Conservation (phyloP, 2,329 filamentous ascomycete species). For the Talaromyces marneffei region DNA sequence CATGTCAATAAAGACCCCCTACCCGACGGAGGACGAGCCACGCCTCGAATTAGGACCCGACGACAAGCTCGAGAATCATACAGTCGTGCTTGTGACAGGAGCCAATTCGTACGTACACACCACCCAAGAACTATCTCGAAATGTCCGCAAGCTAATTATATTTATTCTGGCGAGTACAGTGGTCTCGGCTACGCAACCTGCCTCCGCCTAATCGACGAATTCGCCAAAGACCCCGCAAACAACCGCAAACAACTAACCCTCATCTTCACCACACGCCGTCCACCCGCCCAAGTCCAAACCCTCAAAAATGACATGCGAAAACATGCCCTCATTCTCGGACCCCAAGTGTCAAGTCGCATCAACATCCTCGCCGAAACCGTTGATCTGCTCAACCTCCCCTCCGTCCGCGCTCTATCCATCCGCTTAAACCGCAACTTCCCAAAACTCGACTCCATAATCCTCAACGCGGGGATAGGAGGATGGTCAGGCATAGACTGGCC, state of each 20-base stretch:
- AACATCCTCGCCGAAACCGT: slow-evolving; percentile 52
- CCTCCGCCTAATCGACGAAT: slow-evolving; percentile 82
- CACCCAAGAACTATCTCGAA: neutral
- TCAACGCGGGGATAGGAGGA: slow-evolving; percentile 84
- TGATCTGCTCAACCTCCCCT: slow-evolving; percentile 53
- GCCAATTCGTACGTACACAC: slow-evolving; percentile 65
- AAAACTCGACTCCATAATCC: slow-evolving; percentile 70
- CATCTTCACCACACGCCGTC: slow-evolving; percentile 79
- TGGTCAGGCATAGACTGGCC: slow-evolving; percentile 75
- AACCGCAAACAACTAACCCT: slow-evolving; percentile 63
- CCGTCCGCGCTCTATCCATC: slow-evolving; percentile 50
- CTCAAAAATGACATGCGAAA: slow-evolving; percentile 17
- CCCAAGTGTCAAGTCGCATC: slow-evolving; percentile 39
- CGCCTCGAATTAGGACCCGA: slow-evolving; percentile 6
- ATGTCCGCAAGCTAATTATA: slow-evolving; percentile 8
- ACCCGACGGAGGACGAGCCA: neutral
- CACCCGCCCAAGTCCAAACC: slow-evolving; percentile 55
- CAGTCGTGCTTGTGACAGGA: slow-evolving; percentile 66
- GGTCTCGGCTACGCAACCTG: slow-evolving; percentile 81
- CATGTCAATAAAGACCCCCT: neutral
- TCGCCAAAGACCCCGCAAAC: slow-evolving; percentile 63
- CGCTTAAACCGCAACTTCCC: slow-evolving; percentile 51
- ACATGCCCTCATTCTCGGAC: slow-evolving; percentile 50
- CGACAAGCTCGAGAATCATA: slow-evolving; percentile 12
- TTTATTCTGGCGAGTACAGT: slow-evolving; percentile 45